Conservation (phyloP, 208 protist species). For the Endotrypanum monterogeii region DNA sequence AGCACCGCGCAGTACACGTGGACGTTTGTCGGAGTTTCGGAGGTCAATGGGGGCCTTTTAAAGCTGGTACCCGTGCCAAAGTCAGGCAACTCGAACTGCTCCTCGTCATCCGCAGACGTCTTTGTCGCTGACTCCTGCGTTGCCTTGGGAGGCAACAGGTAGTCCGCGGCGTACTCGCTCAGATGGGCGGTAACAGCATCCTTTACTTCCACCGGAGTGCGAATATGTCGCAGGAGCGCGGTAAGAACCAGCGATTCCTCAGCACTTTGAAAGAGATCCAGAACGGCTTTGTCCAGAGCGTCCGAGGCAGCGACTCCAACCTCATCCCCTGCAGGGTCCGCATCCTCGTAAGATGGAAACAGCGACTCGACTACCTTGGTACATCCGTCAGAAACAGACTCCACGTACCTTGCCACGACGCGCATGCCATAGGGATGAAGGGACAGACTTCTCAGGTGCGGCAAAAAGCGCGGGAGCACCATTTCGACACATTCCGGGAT, state of each 20-base stretch:
- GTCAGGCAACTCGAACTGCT: slow-evolving; percentile 64
- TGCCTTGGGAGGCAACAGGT: slow-evolving; percentile 35
- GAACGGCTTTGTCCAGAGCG: slow-evolving; percentile 41
- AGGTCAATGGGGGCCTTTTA: background rate
- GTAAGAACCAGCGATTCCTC: slow-evolving; percentile 74
- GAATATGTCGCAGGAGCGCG: slow-evolving; percentile 62
- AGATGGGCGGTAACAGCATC: slow-evolving; percentile 80
- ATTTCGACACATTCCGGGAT: slow-evolving; percentile 62
- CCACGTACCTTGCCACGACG: slow-evolving; percentile 79
- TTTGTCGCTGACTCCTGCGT: background rate
- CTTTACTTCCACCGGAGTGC: slow-evolving; percentile 61
- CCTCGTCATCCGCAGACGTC: background rate
- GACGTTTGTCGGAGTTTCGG: slow-evolving; percentile 28
- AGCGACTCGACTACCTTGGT: slow-evolving; percentile 36
- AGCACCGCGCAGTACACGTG: slow-evolving; percentile 66
- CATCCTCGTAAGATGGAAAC: slow-evolving; percentile 32
- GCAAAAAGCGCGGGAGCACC: slow-evolving; percentile 52
- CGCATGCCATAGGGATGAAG: slow-evolving; percentile 72
- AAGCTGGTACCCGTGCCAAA: slow-evolving; percentile 41
- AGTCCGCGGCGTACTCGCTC: slow-evolving; percentile 66
- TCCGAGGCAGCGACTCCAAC: slow-evolving; percentile 31
- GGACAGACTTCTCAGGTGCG: slow-evolving; percentile 39
- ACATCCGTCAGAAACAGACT: slow-evolving; percentile 42
- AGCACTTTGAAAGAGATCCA: slow-evolving; percentile 34
- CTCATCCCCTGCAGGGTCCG: slow-evolving; percentile 23